Evolutionary conservation across 768 basidiomycete species (phyloP).

Genomic region (Termitomyces sp.): DNA sequence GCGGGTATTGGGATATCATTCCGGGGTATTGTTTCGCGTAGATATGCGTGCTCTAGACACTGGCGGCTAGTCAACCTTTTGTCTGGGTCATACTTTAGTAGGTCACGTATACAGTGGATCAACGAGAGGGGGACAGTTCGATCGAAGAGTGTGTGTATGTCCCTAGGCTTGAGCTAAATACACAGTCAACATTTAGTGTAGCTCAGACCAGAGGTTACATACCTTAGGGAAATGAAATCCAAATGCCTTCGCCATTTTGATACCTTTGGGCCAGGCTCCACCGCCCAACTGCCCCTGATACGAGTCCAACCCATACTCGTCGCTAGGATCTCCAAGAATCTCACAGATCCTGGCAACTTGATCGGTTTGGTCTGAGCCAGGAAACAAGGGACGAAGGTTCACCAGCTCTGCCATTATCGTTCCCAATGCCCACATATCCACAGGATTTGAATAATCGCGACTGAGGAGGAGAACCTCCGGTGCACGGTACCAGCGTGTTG

Average conservation of each 20-base stretch:
- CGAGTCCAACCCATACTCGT: constrained; percentile 75
- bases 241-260: constrained; percentile 80
- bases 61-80: constrained; percentile 80
- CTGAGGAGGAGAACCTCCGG: constrained; percentile 93
- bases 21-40: constrained; percentile 69
- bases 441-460: constrained; percentile 91
- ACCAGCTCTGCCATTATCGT: constrained; percentile 97
- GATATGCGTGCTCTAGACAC: constrained; percentile 87
- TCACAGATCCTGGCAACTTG: constrained; percentile 90
- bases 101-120: constrained; percentile 86
- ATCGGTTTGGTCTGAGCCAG: constrained; percentile 88
- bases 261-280: constrained; percentile 80
- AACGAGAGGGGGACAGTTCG: constrained; percentile 72
- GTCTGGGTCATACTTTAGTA: constrained; percentile 90
- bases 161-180: constrained; percentile 54
- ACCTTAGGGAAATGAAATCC: constrained; percentile 93
- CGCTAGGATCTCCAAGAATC: constrained; percentile 86
- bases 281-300: constrained; percentile 73
- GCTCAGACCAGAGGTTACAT: constrained; percentile 19
- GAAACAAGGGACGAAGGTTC: constrained; percentile 93
- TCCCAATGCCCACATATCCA: constrained; percentile 99
- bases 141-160: constrained; percentile 73
- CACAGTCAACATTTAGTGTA: constrained; percentile 9
- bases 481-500: constrained; percentile 99
- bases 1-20: constrained; percentile 63